Evolutionary conservation across 768 basidiomycete species (phyloP), one percentile per base, ranked within the genome.

Genomic region (Amanita jacksonii): DNA sequence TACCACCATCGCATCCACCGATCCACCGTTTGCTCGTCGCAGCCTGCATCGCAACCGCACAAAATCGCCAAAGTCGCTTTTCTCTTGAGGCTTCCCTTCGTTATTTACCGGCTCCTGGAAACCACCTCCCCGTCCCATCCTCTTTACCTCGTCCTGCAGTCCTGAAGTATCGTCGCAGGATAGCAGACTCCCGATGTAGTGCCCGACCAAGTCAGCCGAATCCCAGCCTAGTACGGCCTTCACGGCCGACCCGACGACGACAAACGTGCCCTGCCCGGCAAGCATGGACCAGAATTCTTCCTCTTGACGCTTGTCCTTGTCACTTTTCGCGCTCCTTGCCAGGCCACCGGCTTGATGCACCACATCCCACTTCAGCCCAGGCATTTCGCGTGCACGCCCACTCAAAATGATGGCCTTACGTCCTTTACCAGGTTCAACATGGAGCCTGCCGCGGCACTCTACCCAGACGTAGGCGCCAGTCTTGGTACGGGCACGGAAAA

Each of bases 401-500:
- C 76, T 78, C n/a, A 99, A 70, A 27, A 99, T 78, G 55, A 99
- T 90, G 1, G 91, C 89, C 63, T 98, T 96, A 28, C 91, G 69
- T 1, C 91, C 91, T 57, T 97, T 97, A 1, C 91, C 90, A 0
- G 90, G 83, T 65, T 99, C 94, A 45, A 87, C 75, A 54, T 93
- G 85, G 31, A 98, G 70, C 23, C 88, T 70, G 1, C 94, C 94
- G n/a, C 82, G 70, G 39, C 81, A 84, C 58, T 96, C 90, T 12
- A 98, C 69, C 94, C 94, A 99, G 15, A 91, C 73, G 62, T 84
- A 92, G 1, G 50, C 27, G 0, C 69, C 76, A 36, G 61, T 52
- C 58, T 85, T 89, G 5, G 82, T 76, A 23, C 73, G 70, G 6
- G 88, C 85, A 2, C 94, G 72, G 66, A 90, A 97, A 28, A 97